Conservation (phyloP, 768 basidiomycete genomes). For the Agaricus blazei region DNA sequence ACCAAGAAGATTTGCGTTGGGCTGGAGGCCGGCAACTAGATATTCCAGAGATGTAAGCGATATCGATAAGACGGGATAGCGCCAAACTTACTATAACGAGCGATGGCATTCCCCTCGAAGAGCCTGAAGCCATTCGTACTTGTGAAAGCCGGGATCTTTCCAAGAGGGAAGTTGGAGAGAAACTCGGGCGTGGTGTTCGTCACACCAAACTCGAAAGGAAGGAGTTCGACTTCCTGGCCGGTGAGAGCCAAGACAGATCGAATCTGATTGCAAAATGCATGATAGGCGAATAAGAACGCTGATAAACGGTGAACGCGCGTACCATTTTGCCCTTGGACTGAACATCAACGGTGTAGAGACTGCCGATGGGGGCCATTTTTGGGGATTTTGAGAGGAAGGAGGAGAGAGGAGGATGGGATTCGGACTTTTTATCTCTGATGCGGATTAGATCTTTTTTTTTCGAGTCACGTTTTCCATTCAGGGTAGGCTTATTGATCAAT, state of each 20-base stretch:
- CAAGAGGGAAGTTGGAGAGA: conserved; percentile 67
- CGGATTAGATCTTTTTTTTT: conserved; percentile 4
- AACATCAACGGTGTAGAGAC: conserved; percentile 9
- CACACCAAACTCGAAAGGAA: conserved; percentile 55
- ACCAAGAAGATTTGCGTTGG: conserved; percentile 79
- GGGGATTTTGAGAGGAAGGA: not conserved
- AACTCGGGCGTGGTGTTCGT: conserved; percentile 72
- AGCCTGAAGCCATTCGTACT: conserved; percentile 71
- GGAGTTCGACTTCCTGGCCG: conserved; percentile 52
- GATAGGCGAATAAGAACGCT: not conserved
- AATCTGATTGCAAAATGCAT: conserved; percentile 28
- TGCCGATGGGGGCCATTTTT: conserved; percentile 16
- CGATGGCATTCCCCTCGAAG: conserved; percentile 76
- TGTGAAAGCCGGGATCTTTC: conserved; percentile 85
- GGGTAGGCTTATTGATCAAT: conserved; percentile 3
- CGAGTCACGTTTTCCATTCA: conserved; percentile 3
- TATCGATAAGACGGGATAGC: conserved; percentile 22
- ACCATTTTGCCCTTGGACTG: conserved; percentile 17
- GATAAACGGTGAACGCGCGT: not conserved
- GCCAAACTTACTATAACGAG: conserved; percentile 76
- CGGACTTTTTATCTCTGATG: not conserved
- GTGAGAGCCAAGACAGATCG: conserved; percentile 54
- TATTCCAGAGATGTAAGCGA: conserved; percentile 13
- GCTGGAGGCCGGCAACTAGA: conserved; percentile 69
- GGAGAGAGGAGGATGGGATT: not conserved